Evolutionary conservation across 1,284 basidiomycete genomes (phyloP).

Genomic region (Boletus sp.): DNA sequence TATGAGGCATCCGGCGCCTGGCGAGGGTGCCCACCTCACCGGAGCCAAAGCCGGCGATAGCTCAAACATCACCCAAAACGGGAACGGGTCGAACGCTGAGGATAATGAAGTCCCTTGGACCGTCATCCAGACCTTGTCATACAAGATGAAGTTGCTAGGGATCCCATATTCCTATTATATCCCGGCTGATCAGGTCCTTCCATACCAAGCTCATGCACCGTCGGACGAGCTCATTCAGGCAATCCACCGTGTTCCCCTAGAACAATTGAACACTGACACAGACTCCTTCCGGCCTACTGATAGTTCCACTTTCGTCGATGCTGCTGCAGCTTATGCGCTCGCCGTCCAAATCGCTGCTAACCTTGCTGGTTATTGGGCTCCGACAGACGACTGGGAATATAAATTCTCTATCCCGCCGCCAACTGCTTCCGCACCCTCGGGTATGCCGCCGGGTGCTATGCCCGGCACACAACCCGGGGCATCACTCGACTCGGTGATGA

Average conservation of each 20-base stretch:
- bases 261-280: constrained; percentile 45
- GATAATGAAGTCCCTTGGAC: constrained; percentile 45
- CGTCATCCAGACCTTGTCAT: constrained; percentile 51
- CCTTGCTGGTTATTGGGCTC: constrained; percentile 57
- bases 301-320: constrained; percentile 36
- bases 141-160: constrained; percentile 62
- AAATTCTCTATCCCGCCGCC: constrained; percentile 39
- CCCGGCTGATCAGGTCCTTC: constrained; percentile 55
- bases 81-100: constrained; percentile 10
- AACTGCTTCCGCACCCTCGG: constrained; percentile 15
- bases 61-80: constrained; percentile 7
- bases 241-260: constrained; percentile 44
- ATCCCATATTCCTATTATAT: constrained; percentile 45
- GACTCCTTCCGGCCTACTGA: constrained; percentile 49
- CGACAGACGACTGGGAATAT: constrained; percentile 69
- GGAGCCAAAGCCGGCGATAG: constrained; percentile 1
- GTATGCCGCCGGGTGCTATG: constrained; percentile 8
- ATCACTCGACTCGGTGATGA: constrained; percentile 34
- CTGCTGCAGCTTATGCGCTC: constrained; percentile 58
- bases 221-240: constrained; percentile 45
- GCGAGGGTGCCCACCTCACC: constrained; percentile 8
- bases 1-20: constrained; percentile 12
- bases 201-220: constrained; percentile 64
- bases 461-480: constrained; percentile 10
- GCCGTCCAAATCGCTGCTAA: constrained; percentile 64